Evolutionary conservation across 2,329 filamentous ascomycete species (phyloP).

Genomic region (Diaporthe sp.): DNA sequence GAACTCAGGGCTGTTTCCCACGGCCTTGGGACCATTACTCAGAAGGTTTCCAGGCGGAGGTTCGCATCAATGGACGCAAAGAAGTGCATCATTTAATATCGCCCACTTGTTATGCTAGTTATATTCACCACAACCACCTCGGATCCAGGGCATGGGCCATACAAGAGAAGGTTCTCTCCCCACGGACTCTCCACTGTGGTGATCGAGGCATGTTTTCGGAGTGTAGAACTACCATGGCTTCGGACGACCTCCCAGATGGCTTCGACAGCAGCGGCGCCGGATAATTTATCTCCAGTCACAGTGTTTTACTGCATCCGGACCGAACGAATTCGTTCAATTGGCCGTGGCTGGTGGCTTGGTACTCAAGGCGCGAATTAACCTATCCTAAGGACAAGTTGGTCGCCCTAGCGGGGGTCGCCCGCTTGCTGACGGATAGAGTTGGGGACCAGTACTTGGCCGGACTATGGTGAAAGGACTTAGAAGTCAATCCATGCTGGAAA

Average conservation of each 20-base stretch:
- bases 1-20: not conserved
- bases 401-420: not conserved
- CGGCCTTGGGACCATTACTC: not conserved
- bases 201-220: not conserved
- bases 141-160: not conserved
- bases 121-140: not conserved
- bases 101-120: not conserved
- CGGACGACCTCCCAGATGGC: not conserved
- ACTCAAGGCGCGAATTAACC: not conserved
- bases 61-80: not conserved
- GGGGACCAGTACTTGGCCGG: not conserved
- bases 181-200: not conserved
- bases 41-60: not conserved
- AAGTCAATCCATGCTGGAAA: not conserved
- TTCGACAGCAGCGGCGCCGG: not conserved
- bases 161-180: not conserved
- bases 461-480: not conserved
- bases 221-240: not conserved
- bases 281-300: not conserved
- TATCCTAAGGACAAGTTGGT: not conserved
- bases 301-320: too few relatives aligned
- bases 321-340: not conserved
- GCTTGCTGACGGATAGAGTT: accelerated
- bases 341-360: not conserved
- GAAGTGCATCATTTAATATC: not conserved